These are phyloP conservation scores for Podospora pseudocomata DNA, from an alignment of 495 filamentous ascomycete genomes.

Conservation along the genomic window DNA sequence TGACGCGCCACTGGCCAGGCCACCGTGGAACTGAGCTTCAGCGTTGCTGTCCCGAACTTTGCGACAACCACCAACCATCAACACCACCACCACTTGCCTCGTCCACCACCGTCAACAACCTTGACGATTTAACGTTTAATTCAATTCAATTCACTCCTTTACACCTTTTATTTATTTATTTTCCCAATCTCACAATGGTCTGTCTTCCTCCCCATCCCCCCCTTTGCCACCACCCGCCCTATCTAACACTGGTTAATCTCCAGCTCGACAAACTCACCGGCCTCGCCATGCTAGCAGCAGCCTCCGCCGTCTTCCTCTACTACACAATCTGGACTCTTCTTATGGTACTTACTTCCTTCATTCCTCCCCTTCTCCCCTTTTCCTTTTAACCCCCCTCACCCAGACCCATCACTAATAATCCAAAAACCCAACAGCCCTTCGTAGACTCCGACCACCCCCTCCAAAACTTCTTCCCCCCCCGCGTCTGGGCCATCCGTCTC, in stretches of 20 bases:
- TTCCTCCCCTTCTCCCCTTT: not conserved
- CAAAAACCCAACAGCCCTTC: slow-evolving; percentile 67
- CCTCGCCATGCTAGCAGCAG: slow-evolving; percentile 94
- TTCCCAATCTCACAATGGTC: slow-evolving; percentile 37
- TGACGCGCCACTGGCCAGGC: slow-evolving; percentile 15
- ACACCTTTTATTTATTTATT: not conserved
- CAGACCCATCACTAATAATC: not conserved
- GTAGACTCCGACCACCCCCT: slow-evolving; percentile 91
- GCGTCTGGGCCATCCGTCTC: slow-evolving; percentile 98
- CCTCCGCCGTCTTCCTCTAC: slow-evolving; percentile 94
- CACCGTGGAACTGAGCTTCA: not conserved
- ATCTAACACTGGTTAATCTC: slow-evolving; percentile 14
- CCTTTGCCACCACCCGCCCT: not conserved
- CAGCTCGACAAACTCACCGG: slow-evolving; percentile 95
- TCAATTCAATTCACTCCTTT: slow-evolving; percentile 9
- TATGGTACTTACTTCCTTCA: slow-evolving; percentile 61
- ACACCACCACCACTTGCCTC: not conserved
- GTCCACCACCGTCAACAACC: not conserved
- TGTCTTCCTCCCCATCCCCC: not conserved
- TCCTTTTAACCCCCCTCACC: not conserved
- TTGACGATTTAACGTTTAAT: not conserved
- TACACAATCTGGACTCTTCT: slow-evolving; percentile 97
- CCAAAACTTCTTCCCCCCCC: slow-evolving; percentile 91
- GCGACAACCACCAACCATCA: slow-evolving; percentile 10
- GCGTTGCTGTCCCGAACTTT: not conserved